Percentiles rank a stretch among this genome's conserved stretches.
These are phyloP conservation scores for Podospora bellae-mahoneyi DNA, from an alignment of 495 filamentous ascomycete genomes.

Conservation along the genomic window DNA sequence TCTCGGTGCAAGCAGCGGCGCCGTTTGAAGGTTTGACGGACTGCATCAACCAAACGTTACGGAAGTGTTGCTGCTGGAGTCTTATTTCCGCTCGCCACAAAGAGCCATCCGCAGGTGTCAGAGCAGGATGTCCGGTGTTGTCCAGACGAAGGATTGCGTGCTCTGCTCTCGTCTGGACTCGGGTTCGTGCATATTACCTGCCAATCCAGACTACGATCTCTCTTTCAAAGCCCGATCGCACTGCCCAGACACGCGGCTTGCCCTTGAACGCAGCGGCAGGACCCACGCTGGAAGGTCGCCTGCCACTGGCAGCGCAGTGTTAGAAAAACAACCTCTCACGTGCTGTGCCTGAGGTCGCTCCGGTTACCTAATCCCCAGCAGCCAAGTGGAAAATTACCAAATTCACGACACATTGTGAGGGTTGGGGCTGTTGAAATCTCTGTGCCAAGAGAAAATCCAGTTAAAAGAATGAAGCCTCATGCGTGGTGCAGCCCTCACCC, in stretches of 20 bases:
- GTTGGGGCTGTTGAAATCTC: background rate
- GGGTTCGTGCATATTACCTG: background rate
- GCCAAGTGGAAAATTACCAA: conserved; percentile 6
- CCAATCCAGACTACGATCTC: conserved; percentile 1
- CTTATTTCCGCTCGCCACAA: background rate
- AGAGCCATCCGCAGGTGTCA: background rate
- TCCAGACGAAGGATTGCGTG: background rate
- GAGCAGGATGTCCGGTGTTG: conserved; percentile 1
- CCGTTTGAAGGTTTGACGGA: background rate
- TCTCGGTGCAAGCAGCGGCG: background rate
- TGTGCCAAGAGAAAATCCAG: background rate
- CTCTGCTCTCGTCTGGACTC: background rate
- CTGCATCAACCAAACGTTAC: background rate
- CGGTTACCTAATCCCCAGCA: background rate
- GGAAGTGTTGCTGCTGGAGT: background rate
- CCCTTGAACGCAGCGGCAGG: background rate
- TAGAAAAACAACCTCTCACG: background rate
- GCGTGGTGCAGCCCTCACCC: background rate
- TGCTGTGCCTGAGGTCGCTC: background rate
- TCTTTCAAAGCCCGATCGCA: background rate
- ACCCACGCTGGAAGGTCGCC: background rate
- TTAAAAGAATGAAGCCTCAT: background rate
- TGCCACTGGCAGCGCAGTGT: background rate
- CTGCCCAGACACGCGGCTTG: conserved; percentile 1
- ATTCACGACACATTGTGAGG: background rate